Percentiles rank a stretch among this genome's conserved stretches.
Evolutionary conservation across 257 asterid genomes (phyloP).

Genomic region (Avicennia marina): DNA sequence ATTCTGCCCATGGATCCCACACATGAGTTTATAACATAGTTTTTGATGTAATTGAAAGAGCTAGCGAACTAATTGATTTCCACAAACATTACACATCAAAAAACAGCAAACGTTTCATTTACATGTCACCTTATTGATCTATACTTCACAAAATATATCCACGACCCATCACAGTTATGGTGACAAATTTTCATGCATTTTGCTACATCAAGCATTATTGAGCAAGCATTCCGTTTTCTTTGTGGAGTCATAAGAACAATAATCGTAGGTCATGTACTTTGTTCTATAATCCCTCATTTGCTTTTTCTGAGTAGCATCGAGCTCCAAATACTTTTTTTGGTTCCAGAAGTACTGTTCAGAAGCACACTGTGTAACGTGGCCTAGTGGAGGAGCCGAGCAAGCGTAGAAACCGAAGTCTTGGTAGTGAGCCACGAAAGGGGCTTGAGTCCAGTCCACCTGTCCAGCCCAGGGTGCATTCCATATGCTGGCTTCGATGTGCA

Average conservation of each 20-base stretch:
- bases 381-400: conserved; percentile 14
- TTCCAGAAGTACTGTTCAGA: conserved; percentile 29
- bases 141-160: too few relatives aligned
- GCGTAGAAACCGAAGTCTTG: conserved; percentile 25
- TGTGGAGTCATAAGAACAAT: conserved; percentile 18
- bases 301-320: conserved; percentile 13
- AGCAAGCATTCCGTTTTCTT: conserved; percentile 31
- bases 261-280: conserved; percentile 30
- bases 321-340: neutral
- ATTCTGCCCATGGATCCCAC: too few relatives aligned
- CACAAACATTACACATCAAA: too few relatives aligned
- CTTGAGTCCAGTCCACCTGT: conserved; percentile 35
- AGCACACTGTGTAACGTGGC: neutral
- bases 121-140: too few relatives aligned
- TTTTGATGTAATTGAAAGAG: too few relatives aligned
- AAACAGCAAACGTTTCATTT: too few relatives aligned
- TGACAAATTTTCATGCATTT: too few relatives aligned
- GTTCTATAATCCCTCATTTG: conserved; percentile 11
- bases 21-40: too few relatives aligned
- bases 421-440: conserved; percentile 37
- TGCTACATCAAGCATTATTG: too few relatives aligned
- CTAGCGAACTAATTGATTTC: too few relatives aligned
- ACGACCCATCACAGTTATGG: too few relatives aligned
- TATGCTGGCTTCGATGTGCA: conserved; percentile 42
- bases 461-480: conserved; percentile 51